Conservation (phyloP, 192 early-diverging fungal genomes). For the Thamnidium elegans region DNA sequence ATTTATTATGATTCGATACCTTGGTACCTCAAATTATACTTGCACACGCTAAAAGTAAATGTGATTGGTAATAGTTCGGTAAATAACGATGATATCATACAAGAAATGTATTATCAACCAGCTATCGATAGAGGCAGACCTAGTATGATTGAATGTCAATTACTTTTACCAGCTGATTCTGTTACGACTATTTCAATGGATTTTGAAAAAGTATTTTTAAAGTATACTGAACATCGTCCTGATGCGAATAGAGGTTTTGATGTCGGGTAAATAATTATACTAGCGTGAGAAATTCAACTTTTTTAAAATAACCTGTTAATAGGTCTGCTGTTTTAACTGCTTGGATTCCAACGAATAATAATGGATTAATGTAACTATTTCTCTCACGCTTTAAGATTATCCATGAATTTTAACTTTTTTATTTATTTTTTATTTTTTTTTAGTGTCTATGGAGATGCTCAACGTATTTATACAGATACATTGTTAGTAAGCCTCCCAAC, state of each 20-base stretch:
- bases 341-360: conserved; percentile 12
- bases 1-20: conserved; percentile 79
- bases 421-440: neutral
- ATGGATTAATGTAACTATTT: conserved; percentile 11
- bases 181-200: conserved; percentile 66
- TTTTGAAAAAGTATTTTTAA: conserved; percentile 91
- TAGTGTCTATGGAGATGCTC: conserved; percentile 13
- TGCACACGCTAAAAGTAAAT: conserved; percentile 76
- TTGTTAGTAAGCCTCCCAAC: conserved; percentile 89
- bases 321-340: conserved; percentile 57
- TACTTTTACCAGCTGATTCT: conserved; percentile 69
- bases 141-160: conserved; percentile 67
- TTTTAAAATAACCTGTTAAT: conserved; percentile 1
- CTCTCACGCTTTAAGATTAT: neutral
- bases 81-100: conserved; percentile 41
- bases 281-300: neutral
- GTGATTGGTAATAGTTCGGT: conserved; percentile 31
- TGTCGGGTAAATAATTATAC: conserved; percentile 53
- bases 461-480: conserved; percentile 77
- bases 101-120: conserved; percentile 66
- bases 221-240: conserved; percentile 94
- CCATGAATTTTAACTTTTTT: neutral
- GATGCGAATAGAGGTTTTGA: conserved; percentile 97
- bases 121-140: conserved; percentile 82
- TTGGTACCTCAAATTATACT: conserved; percentile 89